Evolutionary conservation across 768 basidiomycete genomes (phyloP).

Genomic region (Dentipellis sp.): DNA sequence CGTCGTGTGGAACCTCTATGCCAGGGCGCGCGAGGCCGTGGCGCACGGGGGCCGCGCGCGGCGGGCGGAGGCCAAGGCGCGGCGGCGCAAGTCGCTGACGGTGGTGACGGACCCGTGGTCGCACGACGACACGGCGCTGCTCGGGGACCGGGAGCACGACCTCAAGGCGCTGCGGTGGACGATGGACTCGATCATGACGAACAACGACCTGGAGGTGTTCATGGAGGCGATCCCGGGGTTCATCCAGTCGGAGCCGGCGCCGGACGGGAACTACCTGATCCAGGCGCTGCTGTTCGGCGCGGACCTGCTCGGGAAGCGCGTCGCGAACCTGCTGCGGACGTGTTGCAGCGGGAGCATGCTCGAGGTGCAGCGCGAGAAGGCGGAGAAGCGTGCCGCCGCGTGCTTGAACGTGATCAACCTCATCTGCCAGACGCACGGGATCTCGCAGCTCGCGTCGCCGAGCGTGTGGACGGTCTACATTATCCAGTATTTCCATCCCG

Average conservation of each 20-base stretch:
- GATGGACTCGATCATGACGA: background rate
- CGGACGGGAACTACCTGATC: background rate
- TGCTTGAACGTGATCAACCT: background rate
- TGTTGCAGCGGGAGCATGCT: background rate
- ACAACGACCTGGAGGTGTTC: background rate
- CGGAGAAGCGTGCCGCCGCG: background rate
- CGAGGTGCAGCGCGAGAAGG: background rate
- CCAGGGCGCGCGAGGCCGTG: no score
- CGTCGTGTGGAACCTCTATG: slow-evolving; percentile 4
- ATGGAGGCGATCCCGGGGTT: background rate
- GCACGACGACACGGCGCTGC: background rate
- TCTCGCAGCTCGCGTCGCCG: background rate
- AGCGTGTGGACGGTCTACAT: background rate
- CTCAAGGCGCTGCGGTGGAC: background rate
- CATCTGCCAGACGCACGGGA: background rate
- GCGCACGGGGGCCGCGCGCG: no score
- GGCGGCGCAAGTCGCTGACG: background rate
- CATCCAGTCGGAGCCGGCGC: background rate
- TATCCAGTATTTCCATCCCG: background rate
- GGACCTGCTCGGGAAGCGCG: background rate
- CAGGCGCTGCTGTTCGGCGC: background rate
- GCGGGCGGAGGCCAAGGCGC: background rate
- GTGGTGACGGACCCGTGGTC: background rate
- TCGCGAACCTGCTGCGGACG: background rate
- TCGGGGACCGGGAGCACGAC: background rate